These are phyloP conservation scores for Lathyrus tuberosus DNA, from an alignment of 306 rosid species.

Conservation along the genomic window DNA sequence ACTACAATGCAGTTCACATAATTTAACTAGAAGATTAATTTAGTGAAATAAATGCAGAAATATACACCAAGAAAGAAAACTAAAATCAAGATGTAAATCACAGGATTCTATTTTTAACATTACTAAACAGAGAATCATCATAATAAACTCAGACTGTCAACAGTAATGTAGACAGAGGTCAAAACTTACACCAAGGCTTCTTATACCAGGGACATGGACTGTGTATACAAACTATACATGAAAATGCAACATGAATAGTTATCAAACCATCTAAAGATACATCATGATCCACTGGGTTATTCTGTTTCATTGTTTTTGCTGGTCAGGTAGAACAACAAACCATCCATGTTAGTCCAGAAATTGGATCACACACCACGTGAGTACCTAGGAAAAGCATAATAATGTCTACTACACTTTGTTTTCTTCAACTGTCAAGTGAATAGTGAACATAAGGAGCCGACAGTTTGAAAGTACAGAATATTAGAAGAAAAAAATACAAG, in stretches of 20 bases:
- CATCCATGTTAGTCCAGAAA: background rate
- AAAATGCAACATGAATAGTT: conserved; percentile 17
- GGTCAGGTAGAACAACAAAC: conserved; percentile 10
- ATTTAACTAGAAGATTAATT: background rate
- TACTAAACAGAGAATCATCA: background rate
- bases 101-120: background rate
- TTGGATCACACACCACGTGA: conserved; percentile 5
- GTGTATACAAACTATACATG: conserved; percentile 2
- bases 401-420: background rate
- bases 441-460: background rate
- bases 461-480: background rate
- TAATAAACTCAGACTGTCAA: conserved; percentile 10
- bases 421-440: conserved; percentile 13
- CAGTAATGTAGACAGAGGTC: conserved; percentile 5
- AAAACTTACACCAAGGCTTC: background rate
- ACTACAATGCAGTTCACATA: background rate
- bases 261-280: background rate
- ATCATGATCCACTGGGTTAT: background rate
- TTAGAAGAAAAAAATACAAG: conserved; percentile 1
- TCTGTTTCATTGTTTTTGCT: background rate
- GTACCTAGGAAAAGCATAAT: conserved; percentile 1
- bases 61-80: background rate
- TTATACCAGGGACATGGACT: background rate
- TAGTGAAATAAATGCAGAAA: background rate
- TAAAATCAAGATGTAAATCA: background rate